Evolutionary conservation across 768 basidiomycete genomes (phyloP), one percentile per base, ranked within the genome.

Genomic region (Boletus barrowsii): DNA sequence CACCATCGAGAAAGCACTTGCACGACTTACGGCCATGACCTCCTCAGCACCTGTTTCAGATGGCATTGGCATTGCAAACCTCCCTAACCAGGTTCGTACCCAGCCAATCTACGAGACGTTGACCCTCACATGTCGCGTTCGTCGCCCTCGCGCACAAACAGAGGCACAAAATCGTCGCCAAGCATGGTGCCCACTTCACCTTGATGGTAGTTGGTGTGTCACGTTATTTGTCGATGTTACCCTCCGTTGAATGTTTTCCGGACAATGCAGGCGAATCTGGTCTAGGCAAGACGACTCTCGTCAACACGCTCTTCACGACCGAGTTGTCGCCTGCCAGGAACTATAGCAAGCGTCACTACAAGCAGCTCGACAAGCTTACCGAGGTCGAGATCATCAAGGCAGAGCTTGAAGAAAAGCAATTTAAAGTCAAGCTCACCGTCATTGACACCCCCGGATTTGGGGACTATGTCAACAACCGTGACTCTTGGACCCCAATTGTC

Each of bases 401-500:
- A 14, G 96, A 98, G 76, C 84, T 99, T 22, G 97, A 98, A 76
- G 97, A 98, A 75, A 93, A 95, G 71, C 90, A 93, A 69, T 98
- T 98, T 86, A 96, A 94, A 74, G 95, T 98, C 80, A 98, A 98
- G 80, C 85, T 99, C 60, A 95, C 90, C 17, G 97, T 98, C 70
- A 96, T 99, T 61, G 97, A 99, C 74, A 98, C 96, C 11, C 97
- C 97, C 51, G 97, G 97, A 29, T 99, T 98, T 59, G 97, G 97
- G 36, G 97, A 99, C 88, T 98, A 98, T 67, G 96, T 99, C 76
- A 99, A 99, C 90, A 99, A 99, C 83, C 85, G 93, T 53, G 97
- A 98, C 73, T 95, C 93, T 18, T 99, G 97, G 97, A 81, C 84
- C 29, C 97, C 97, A 50, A 98, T 99, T 62, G 87, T 99, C 69